Conservation (phyloP, 2,329 filamentous ascomycete genomes). For the Colletotrichum theobromicola region DNA sequence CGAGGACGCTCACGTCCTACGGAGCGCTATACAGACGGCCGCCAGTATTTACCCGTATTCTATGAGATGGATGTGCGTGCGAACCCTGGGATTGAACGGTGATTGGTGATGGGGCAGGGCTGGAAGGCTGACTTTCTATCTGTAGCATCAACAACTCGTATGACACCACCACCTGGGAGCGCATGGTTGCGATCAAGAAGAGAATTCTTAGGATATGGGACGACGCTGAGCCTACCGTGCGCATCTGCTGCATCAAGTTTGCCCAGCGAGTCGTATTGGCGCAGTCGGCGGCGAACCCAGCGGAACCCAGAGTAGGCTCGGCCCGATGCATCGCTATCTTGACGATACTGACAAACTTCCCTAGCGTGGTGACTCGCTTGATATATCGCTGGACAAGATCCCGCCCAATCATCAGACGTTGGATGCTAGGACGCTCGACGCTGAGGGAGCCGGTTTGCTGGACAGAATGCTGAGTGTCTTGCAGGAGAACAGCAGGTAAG, state of each 20-base stretch:
- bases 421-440: conserved; percentile 81
- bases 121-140: conserved; percentile 30
- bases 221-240: conserved; percentile 73
- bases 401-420: conserved; percentile 83
- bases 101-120: background rate
- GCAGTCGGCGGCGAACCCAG: conserved; percentile 83
- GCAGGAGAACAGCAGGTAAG: conserved; percentile 85
- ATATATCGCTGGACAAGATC: conserved; percentile 87
- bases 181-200: conserved; percentile 87
- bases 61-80: conserved; percentile 91
- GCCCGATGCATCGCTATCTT: conserved; percentile 8
- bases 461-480: conserved; percentile 86
- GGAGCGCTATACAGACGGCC: conserved; percentile 84
- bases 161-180: conserved; percentile 83
- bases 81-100: background rate
- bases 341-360: conserved; percentile 26
- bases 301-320: conserved; percentile 78
- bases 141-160: conserved; percentile 84
- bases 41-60: conserved; percentile 93
- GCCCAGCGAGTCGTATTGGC: conserved; percentile 90
- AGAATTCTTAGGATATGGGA: conserved; percentile 92
- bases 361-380: conserved; percentile 57
- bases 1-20: conserved; percentile 81
- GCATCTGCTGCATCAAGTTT: conserved; percentile 97
- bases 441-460: conserved; percentile 88